phyloP scores from a whole-genome alignment of 768 basidiomycete genomes.

The Tulasnella sp. region DNA sequence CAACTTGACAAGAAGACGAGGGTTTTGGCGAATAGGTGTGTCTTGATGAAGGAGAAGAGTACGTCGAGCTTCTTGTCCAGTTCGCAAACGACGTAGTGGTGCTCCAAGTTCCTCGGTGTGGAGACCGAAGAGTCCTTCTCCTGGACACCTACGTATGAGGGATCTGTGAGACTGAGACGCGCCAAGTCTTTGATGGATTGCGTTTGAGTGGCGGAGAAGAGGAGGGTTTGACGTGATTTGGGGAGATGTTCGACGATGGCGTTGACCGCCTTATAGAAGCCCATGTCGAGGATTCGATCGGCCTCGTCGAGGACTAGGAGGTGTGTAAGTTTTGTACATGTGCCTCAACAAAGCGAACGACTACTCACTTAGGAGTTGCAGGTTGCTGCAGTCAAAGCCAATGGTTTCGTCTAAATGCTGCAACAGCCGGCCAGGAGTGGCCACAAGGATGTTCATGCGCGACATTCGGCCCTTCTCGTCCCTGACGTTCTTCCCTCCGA shows the following conservation, averaged over 20 bases:
- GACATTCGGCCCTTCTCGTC: slow-evolving; percentile 81
- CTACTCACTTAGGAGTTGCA: slow-evolving; percentile 75
- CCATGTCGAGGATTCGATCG: slow-evolving; percentile 93
- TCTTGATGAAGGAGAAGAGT: slow-evolving; percentile 90
- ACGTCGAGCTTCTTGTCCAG: slow-evolving; percentile 84
- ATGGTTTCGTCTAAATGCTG: slow-evolving; percentile 99
- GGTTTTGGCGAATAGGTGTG: slow-evolving; percentile 79
- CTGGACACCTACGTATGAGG: slow-evolving; percentile 58
- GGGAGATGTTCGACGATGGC: slow-evolving; percentile 90
- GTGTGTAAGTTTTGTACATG: too few species aligned
- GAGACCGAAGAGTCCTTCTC: slow-evolving; percentile 31
- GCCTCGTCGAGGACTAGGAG: slow-evolving; percentile 88
- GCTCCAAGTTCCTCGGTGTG: slow-evolving; percentile 72
- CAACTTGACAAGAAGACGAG: slow-evolving; percentile 91
- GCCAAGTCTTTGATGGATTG: slow-evolving; percentile 80
- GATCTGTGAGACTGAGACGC: slow-evolving; percentile 76
- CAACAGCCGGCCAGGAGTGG: slow-evolving; percentile 85
- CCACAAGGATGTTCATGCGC: slow-evolving; percentile 97
- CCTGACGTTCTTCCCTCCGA: slow-evolving; percentile 91
- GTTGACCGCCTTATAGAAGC: slow-evolving; percentile 77
- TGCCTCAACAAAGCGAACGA: background rate
- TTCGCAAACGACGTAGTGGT: slow-evolving; percentile 73
- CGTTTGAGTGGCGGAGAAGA: slow-evolving; percentile 96
- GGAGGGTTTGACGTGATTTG: slow-evolving; percentile 81
- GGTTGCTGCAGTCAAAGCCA: slow-evolving; percentile 80